Evolutionary conservation across 371 early-diverging fungal genomes (phyloP).

Genomic region (Rhizopus stolonifer): DNA sequence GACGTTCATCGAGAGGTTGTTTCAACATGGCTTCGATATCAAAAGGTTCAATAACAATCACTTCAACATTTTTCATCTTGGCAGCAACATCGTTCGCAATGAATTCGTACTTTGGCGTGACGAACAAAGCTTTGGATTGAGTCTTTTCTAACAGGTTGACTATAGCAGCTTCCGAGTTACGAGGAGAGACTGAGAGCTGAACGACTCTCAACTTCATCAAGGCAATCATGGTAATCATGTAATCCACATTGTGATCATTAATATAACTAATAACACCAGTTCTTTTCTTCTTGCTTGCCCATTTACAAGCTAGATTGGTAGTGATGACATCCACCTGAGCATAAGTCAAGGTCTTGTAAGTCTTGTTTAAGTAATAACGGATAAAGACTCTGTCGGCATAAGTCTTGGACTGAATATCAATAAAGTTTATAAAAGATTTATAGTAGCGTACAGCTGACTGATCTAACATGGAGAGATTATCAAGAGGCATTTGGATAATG

Average conservation of each 20-base stretch:
- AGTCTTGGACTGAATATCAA: too few species aligned
- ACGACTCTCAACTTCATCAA: slow-evolving; percentile 23
- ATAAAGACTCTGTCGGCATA: too few species aligned
- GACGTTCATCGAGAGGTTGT: slow-evolving; percentile 1
- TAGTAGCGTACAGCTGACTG: too few species aligned
- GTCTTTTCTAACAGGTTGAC: slow-evolving; percentile 28
- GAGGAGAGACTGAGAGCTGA: slow-evolving; percentile 27
- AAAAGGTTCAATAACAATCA: slow-evolving; percentile 1
- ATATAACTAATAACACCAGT: slow-evolving; percentile 14
- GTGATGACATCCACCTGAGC: slow-evolving; percentile 24
- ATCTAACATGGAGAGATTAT: too few species aligned
- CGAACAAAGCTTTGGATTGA: slow-evolving; percentile 9
- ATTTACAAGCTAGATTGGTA: slow-evolving; percentile 32
- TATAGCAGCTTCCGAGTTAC: slow-evolving; percentile 34
- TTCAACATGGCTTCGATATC: slow-evolving; percentile 15
- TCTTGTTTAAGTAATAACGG: too few species aligned
- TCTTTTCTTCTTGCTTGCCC: slow-evolving; percentile 2
- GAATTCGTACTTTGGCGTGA: slow-evolving; percentile 17
- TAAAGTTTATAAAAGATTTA: too few species aligned
- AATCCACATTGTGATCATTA: slow-evolving; percentile 24
- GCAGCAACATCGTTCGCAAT: slow-evolving; percentile 5
- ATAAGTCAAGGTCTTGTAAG: too few species aligned
- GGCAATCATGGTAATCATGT: slow-evolving; percentile 23
- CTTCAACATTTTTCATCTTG: not conserved
- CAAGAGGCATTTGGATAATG: too few species aligned